phyloP scores from a whole-genome alignment of 75 land plant species.

The Pseudotsuga menziesii region DNA sequence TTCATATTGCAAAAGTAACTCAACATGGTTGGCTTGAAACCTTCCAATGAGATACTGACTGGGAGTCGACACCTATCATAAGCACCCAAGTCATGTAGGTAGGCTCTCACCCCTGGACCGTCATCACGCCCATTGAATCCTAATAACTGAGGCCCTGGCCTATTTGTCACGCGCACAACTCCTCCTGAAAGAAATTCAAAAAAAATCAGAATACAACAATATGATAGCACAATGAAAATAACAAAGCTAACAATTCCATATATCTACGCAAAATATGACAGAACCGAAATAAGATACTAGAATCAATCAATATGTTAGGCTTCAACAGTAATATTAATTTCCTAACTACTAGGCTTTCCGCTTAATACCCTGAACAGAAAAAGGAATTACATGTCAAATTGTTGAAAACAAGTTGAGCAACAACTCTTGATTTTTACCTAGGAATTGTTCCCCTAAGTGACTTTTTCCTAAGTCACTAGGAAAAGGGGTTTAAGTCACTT shows the following conservation, averaged over 20 bases:
- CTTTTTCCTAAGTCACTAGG: too few relatives aligned
- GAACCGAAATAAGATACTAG: background rate
- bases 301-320: background rate
- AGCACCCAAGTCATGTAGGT: constrained; percentile 9
- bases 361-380: background rate
- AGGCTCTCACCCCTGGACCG: constrained; percentile 73
- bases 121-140: constrained; percentile 98
- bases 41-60: constrained; percentile 2
- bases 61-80: background rate
- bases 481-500: too few relatives aligned
- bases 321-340: background rate
- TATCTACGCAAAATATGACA: background rate
- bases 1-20: background rate
- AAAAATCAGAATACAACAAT: background rate
- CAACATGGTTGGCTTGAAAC: constrained; percentile 5
- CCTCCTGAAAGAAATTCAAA: constrained; percentile 39
- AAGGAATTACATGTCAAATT: background rate
- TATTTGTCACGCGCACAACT: constrained; percentile 68
- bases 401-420: background rate
- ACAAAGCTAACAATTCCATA: background rate
- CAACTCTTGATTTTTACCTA: too few relatives aligned
- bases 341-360: background rate
- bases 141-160: constrained; percentile 83
- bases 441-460: too few relatives aligned
- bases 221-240: background rate